phyloP scores from a whole-genome alignment of 2,329 filamentous ascomycete genomes.

The Claviceps cyperi region DNA sequence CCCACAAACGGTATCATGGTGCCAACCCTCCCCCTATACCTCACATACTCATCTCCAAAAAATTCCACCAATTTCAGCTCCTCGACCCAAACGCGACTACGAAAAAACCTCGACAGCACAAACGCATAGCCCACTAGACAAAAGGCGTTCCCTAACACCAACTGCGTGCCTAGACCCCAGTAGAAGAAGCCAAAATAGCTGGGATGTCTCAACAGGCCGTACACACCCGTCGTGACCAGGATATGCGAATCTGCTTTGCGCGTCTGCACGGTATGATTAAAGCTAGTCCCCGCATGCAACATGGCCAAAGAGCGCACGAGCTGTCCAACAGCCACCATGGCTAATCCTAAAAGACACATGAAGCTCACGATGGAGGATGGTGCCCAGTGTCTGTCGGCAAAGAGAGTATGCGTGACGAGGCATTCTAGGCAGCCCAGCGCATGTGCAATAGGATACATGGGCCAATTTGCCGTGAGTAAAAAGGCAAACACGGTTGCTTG shows the following conservation, averaged over 20 bases:
- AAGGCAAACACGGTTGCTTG: slow-evolving; percentile 62
- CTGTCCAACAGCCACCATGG: slow-evolving; percentile 57
- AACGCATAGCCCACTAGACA: slow-evolving; percentile 60
- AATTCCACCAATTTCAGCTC: slow-evolving; percentile 66
- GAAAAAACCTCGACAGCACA: slow-evolving; percentile 81
- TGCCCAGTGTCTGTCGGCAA: slow-evolving; percentile 32
- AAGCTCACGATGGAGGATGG: slow-evolving; percentile 26
- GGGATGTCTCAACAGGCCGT: slow-evolving; percentile 64
- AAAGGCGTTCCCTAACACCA: slow-evolving; percentile 72
- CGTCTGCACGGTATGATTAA: slow-evolving; percentile 77
- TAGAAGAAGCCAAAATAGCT: slow-evolving; percentile 98
- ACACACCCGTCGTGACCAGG: slow-evolving; percentile 75
- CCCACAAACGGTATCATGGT: slow-evolving; percentile 63
- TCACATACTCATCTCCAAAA: slow-evolving; percentile 68
- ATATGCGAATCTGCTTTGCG: slow-evolving; percentile 53
- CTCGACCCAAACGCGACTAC: slow-evolving; percentile 57
- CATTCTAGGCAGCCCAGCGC: slow-evolving; percentile 60
- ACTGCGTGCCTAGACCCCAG: slow-evolving; percentile 91
- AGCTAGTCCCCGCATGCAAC: slow-evolving; percentile 75
- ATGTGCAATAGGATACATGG: slow-evolving; percentile 73
- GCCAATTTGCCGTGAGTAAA: slow-evolving; percentile 73
- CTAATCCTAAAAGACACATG: slow-evolving; percentile 37
- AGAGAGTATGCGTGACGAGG: slow-evolving; percentile 41
- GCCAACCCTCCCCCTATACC: slow-evolving; percentile 55
- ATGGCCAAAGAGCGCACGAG: slow-evolving; percentile 67